These are phyloP conservation scores for Marsdenia floribunda DNA, from an alignment of 257 asterid species.

Conservation along the genomic window DNA sequence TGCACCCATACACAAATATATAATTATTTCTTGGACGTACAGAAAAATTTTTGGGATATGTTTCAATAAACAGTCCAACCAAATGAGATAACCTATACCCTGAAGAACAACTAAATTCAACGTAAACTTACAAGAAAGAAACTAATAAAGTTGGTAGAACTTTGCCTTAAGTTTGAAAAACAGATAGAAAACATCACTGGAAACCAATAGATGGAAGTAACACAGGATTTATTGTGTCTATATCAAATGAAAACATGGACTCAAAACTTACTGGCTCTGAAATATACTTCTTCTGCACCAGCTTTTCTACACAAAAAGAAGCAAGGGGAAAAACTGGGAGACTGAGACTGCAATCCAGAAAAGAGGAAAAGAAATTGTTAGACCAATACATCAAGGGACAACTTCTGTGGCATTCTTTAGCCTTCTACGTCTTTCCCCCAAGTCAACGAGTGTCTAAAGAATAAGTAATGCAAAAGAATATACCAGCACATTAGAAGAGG, in stretches of 20 bases:
- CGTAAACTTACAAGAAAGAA: neutral
- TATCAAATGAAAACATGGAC: slow-evolving; percentile 9
- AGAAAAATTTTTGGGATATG: neutral
- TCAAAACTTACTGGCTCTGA: slow-evolving; percentile 60
- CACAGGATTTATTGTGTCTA: slow-evolving; percentile 4
- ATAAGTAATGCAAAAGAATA: slow-evolving; percentile 8
- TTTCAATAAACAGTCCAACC: neutral
- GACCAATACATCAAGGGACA: neutral
- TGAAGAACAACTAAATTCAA: neutral
- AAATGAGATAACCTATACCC: neutral
- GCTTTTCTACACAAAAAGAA: slow-evolving; percentile 77
- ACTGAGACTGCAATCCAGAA: slow-evolving; percentile 57
- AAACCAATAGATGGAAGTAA: neutral
- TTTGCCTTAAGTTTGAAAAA: neutral
- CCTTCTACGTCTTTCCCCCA: neutral
- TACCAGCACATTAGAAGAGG: slow-evolving; percentile 98
- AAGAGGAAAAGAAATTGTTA: slow-evolving; percentile 2
- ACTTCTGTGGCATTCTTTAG: neutral
- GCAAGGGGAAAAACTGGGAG: slow-evolving; percentile 77
- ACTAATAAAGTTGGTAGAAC: neutral
- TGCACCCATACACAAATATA: neutral
- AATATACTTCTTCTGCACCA: slow-evolving; percentile 47
- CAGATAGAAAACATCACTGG: neutral
- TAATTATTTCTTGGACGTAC: neutral
- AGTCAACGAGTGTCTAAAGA: neutral